Evolutionary conservation across 176 grass and related monocot genomes (phyloP), one percentile per base, ranked within the genome.

Genomic region (Calamus simplicifolius): DNA sequence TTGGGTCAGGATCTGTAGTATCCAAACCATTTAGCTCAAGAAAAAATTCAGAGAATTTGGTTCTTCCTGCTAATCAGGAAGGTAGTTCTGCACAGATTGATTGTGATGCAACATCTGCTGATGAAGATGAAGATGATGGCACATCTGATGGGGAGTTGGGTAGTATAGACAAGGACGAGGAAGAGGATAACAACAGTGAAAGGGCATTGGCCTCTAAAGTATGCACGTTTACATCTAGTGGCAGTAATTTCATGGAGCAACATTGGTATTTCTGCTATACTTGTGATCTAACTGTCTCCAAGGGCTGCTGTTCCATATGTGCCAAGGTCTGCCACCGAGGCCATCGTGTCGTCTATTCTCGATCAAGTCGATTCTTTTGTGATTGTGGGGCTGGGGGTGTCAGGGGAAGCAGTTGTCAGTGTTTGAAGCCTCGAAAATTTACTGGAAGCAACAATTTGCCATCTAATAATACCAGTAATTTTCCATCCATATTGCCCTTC

Each of bases 191-290:
- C 74, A 85, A 80, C 73, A 85, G 72, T 61, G 92, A 97, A 66
- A 83, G 84, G 64, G 75, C 74, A 66, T 61, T 97, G 64, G 87
- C 87, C 7, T 87, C 84, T 27, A 90, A 91, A 78, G 81, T 97
- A 66, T 97, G 92, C 79, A 91, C 92, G 63, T 97, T 97, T 77
- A 97, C 92, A 54, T 97, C 92, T 25, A 97, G 92, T 69, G 92
- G 92, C 21, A 97, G 92, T 60, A 97, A 97, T 72, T 97, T 97
- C 72, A 91, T 97, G 92, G 92, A 97, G 51, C 92, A 97, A 48
- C 92, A 97, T 84, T 97, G 92, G 92, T 97, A 97, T 60, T 97
- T 97, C 64, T 97, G 92, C 63, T 97, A 97, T 81, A 97, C 87
- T 25, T 97, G 92, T 80, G 87, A 97, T 49, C 66, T 97, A 59